Percentiles rank a stretch among this genome's conserved stretches.
phyloP scores from a whole-genome alignment of 2,329 filamentous ascomycete genomes.

The Penicillium glabrum region DNA sequence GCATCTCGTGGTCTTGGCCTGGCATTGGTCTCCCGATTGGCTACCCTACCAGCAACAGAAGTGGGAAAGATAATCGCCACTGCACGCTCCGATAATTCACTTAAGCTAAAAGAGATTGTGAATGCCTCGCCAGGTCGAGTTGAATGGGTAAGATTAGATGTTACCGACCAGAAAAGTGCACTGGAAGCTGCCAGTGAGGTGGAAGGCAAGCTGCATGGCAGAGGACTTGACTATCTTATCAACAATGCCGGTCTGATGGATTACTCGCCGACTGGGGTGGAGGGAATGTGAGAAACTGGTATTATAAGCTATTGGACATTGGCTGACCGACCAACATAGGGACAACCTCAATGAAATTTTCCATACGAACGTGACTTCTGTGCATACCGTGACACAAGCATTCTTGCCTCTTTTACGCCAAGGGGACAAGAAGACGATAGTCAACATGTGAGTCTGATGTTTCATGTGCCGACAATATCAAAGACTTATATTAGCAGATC shows the following conservation, averaged over 20 bases:
- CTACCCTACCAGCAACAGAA: conserved; percentile 30
- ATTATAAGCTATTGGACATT: background rate
- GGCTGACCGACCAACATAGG: conserved; percentile 14
- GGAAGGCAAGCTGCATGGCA: conserved; percentile 33
- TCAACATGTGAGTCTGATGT: conserved; percentile 41
- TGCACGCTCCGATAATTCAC: conserved; percentile 34
- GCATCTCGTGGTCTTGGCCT: conserved; percentile 39
- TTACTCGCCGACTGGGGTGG: conserved; percentile 11
- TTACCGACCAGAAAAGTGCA: conserved; percentile 36
- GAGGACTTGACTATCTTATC: conserved; percentile 48
- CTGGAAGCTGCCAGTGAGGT: conserved; percentile 35
- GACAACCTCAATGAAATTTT: conserved; percentile 42
- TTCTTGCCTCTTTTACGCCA: conserved; percentile 42
- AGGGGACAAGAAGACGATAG: conserved; percentile 44
- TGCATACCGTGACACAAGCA: conserved; percentile 40
- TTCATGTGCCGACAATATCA: background rate
- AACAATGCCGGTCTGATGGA: conserved; percentile 46
- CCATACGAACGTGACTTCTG: conserved; percentile 42
- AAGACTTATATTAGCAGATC: conserved; percentile 28
- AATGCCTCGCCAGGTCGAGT: conserved; percentile 37
- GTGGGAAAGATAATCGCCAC: conserved; percentile 45
- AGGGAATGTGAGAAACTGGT: conserved; percentile 24
- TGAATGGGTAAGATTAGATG: conserved; percentile 38
- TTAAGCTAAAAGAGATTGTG: conserved; percentile 36
- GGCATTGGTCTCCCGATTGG: conserved; percentile 31